Evolutionary conservation across 768 basidiomycete species (phyloP).

Genomic region (Amanita subjunquillea): DNA sequence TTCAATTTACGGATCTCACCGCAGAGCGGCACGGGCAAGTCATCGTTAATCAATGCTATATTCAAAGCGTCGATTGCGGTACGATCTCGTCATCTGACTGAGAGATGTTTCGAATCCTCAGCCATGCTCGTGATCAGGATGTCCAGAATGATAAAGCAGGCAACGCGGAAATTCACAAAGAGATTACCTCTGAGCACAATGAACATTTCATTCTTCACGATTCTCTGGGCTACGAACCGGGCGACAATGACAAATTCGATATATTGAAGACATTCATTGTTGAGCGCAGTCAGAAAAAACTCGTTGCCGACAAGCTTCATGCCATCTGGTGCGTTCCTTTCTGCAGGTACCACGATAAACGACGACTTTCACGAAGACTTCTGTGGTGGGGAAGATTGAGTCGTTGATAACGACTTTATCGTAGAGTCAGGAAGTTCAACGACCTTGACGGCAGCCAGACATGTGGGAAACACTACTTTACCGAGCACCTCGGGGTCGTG

Average conservation of each 20-base stretch:
- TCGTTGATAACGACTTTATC: neutral
- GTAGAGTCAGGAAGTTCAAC: too few relatives aligned
- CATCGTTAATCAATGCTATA: too few relatives aligned
- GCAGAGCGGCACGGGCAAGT: too few relatives aligned
- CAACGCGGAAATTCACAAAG: conserved; percentile 14
- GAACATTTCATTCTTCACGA: too few relatives aligned
- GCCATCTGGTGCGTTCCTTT: conserved; percentile 16
- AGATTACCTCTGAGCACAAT: neutral
- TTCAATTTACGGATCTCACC: too few relatives aligned
- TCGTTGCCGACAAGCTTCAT: conserved; percentile 12
- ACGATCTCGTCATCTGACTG: too few relatives aligned
- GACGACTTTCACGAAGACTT: neutral
- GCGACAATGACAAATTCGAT: conserved; percentile 13
- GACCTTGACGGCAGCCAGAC: too few relatives aligned
- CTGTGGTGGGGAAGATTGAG: neutral
- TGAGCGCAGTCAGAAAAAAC: conserved; percentile 1
- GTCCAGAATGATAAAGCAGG: conserved; percentile 5
- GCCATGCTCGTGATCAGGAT: too few relatives aligned
- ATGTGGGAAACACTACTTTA: too few relatives aligned
- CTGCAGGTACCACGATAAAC: neutral
- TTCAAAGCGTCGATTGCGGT: too few relatives aligned
- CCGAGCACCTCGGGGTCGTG: too few relatives aligned
- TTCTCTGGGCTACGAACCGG: conserved; percentile 4
- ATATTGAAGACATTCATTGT: conserved; percentile 15
- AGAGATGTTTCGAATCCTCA: too few relatives aligned